These are phyloP conservation scores for Aspergillus japonicus DNA, from an alignment of 2,329 filamentous ascomycete genomes.

Conservation along the genomic window DNA sequence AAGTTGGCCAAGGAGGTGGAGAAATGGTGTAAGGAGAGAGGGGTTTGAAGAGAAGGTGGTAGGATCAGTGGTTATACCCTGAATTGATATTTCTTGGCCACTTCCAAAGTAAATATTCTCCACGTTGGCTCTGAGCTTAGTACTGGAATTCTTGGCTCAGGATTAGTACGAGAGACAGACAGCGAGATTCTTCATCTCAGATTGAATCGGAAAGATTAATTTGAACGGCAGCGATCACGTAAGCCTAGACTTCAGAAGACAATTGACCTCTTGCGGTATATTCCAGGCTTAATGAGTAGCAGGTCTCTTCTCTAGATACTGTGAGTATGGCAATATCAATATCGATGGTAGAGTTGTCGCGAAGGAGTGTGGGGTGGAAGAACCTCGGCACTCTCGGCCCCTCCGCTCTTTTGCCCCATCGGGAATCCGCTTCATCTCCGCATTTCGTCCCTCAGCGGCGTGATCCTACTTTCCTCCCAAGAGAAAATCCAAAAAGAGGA, in stretches of 20 bases:
- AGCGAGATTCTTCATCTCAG: too few species aligned
- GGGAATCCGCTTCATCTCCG: not conserved
- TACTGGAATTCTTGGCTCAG: not conserved
- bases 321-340: too few species aligned
- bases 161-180: not conserved
- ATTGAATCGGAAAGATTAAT: too few species aligned
- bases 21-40: slow-evolving; percentile 47
- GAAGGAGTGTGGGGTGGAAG: not conserved
- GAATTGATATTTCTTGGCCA: too few species aligned
- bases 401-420: not conserved
- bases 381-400: slow-evolving; percentile 1
- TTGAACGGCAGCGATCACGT: too few species aligned
- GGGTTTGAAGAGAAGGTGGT: slow-evolving; percentile 28
- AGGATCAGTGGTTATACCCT: not conserved
- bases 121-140: not conserved
- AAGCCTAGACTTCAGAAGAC: too few species aligned
- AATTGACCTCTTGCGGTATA: too few species aligned
- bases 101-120: too few species aligned
- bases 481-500: not conserved
- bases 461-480: not conserved
- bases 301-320: too few species aligned
- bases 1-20: slow-evolving; percentile 43
- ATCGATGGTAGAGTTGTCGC: too few species aligned
- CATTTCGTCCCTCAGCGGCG: not conserved
- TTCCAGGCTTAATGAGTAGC: too few species aligned